Conservation (phyloP, 2,329 filamentous ascomycete species). For the Pseudogymnoascus sp. region DNA sequence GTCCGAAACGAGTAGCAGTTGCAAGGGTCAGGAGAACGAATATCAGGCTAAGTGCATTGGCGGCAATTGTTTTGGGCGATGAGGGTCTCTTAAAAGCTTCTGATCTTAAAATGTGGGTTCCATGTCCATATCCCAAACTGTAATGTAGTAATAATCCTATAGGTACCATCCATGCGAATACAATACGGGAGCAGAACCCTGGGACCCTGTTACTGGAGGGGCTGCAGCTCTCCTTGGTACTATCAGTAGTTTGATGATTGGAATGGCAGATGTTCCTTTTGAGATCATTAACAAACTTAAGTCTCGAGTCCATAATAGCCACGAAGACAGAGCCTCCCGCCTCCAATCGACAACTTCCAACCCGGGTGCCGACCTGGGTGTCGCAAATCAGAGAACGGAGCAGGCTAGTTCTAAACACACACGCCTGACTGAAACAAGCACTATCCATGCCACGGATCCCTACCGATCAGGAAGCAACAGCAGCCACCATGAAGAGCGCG, state of each 20-base stretch:
- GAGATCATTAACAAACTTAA: slow-evolving; percentile 33
- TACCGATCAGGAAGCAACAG: no score
- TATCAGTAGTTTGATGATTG: slow-evolving; percentile 71
- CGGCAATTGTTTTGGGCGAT: slow-evolving; percentile 61
- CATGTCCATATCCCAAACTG: background rate
- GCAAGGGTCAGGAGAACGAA: slow-evolving; percentile 68
- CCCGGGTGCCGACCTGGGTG: no score
- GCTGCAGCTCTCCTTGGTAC: slow-evolving; percentile 73
- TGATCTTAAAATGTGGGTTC: slow-evolving; percentile 63
- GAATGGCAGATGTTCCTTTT: slow-evolving; percentile 65
- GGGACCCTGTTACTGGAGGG: slow-evolving; percentile 71
- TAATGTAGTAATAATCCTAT: slow-evolving; percentile 8
- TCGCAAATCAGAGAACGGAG: no score
- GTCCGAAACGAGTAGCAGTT: slow-evolving; percentile 61
- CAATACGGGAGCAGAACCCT: slow-evolving; percentile 69
- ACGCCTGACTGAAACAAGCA: no score
- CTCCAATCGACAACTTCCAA: no score
- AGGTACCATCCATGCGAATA: slow-evolving; percentile 58
- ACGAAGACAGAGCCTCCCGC: no score
- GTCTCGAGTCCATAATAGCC: no score
- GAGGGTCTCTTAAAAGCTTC: slow-evolving; percentile 58
- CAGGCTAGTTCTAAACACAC: no score
- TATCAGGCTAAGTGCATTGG: slow-evolving; percentile 63
- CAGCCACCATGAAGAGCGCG: no score
- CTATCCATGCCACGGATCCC: no score